These are phyloP conservation scores for Apocynum venetum DNA, from an alignment of 257 asterid species.

Conservation along the genomic window DNA sequence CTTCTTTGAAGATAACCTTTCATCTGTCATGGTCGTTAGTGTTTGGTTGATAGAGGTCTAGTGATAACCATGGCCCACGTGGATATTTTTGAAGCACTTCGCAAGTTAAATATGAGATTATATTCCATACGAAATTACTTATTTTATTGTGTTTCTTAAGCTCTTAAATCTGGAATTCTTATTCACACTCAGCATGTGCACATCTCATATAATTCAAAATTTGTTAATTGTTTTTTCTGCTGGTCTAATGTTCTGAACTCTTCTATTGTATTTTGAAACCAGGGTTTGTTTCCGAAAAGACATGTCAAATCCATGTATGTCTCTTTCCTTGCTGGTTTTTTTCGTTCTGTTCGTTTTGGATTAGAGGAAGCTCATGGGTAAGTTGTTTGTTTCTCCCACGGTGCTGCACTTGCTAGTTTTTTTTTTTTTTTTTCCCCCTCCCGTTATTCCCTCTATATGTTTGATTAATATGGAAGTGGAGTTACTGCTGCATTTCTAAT, in stretches of 20 bases:
- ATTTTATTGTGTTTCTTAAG: background rate
- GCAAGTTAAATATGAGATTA: background rate
- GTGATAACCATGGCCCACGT: background rate
- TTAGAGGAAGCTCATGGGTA: constrained; percentile 97
- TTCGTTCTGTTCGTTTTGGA: constrained; percentile 94
- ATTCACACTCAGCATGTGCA: background rate
- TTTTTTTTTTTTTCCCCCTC: too few relatives aligned
- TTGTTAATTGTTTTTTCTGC: background rate
- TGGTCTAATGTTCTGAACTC: background rate
- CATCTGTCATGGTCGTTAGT: background rate
- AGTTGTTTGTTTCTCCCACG: constrained; percentile 13
- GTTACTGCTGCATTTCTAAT: background rate
- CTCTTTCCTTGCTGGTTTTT: constrained; percentile 93
- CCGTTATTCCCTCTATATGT: background rate
- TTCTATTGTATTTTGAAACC: constrained; percentile 22
- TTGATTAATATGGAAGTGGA: background rate
- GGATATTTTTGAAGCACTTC: background rate
- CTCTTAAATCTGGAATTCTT: background rate
- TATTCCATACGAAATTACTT: background rate
- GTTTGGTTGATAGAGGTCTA: background rate
- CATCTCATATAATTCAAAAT: background rate
- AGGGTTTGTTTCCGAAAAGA: constrained; percentile 65
- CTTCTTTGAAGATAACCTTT: background rate
- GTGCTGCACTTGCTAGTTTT: constrained; percentile 3
- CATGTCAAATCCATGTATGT: constrained; percentile 82